Evolutionary conservation across 768 basidiomycete species (phyloP).

Genomic region (Macrolepiota albuminosa): DNA sequence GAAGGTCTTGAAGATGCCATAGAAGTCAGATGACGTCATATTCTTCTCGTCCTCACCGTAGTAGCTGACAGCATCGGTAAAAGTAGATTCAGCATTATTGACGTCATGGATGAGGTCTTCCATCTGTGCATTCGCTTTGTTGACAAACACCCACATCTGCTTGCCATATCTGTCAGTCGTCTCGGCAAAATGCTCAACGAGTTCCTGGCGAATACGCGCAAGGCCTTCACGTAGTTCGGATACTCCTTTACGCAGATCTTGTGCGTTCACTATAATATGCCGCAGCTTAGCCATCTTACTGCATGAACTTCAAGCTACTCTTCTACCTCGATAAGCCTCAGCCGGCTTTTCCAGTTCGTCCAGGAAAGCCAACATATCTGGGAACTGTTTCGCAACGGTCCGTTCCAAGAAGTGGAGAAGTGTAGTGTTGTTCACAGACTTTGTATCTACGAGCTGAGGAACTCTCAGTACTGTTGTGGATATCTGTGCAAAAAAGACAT

Average conservation of each 20-base stretch:
- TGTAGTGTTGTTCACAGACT: slow-evolving; percentile 91
- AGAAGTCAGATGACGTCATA: slow-evolving; percentile 88
- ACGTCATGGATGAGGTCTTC: slow-evolving; percentile 86
- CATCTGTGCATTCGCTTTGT: slow-evolving; percentile 67
- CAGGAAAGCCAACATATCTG: slow-evolving; percentile 80
- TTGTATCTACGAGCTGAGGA: slow-evolving; percentile 88
- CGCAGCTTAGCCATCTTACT: slow-evolving; percentile 8
- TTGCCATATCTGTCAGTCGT: slow-evolving; percentile 75
- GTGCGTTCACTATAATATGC: slow-evolving; percentile 63
- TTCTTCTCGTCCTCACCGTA: slow-evolving; percentile 92
- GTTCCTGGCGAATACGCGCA: slow-evolving; percentile 74
- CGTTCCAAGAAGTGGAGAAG: slow-evolving; percentile 91
- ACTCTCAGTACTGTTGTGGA: not conserved
- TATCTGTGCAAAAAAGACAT: not conserved
- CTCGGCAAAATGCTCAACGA: slow-evolving; percentile 75
- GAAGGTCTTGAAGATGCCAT: slow-evolving; percentile 96
- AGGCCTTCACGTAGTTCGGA: slow-evolving; percentile 70
- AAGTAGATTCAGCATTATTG: slow-evolving; percentile 77
- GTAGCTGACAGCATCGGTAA: slow-evolving; percentile 81
- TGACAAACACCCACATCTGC: slow-evolving; percentile 90
- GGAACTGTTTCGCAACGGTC: slow-evolving; percentile 84
- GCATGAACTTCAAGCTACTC: not conserved
- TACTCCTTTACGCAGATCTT: slow-evolving; percentile 77
- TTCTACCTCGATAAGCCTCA: slow-evolving; percentile 85
- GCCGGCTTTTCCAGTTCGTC: slow-evolving; percentile 87